phyloP scores from a whole-genome alignment of 257 asterid genomes.

The Ocimum tenuiflorum region DNA sequence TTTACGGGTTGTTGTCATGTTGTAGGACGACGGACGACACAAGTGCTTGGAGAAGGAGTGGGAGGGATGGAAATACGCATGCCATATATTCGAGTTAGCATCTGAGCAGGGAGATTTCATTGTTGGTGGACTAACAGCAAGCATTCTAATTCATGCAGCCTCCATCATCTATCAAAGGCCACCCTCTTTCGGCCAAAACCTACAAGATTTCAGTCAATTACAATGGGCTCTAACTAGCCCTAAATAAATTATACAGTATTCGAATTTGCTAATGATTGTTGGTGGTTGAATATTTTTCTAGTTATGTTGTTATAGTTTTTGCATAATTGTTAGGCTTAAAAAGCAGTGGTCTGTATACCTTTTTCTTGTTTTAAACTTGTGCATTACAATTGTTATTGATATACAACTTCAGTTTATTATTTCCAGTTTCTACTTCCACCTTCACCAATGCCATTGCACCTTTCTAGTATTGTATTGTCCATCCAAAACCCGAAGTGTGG shows the following conservation, averaged over 20 bases:
- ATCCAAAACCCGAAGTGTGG: too few relatives aligned
- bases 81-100: conserved; percentile 37
- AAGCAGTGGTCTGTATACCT: neutral
- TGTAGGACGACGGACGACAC: conserved; percentile 32
- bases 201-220: conserved; percentile 48
- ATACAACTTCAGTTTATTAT: too few relatives aligned
- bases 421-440: too few relatives aligned
- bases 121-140: conserved; percentile 46
- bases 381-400: neutral
- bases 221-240: conserved; percentile 24
- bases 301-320: neutral
- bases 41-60: conserved; percentile 41
- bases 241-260: neutral
- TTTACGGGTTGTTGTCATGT: neutral
- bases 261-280: neutral
- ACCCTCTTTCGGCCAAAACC: conserved; percentile 41
- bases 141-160: conserved; percentile 45
- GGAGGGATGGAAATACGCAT: conserved; percentile 36
- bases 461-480: too few relatives aligned
- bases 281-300: neutral
- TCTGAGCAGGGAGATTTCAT: conserved; percentile 30
- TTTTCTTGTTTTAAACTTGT: neutral
- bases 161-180: conserved; percentile 36
- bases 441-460: too few relatives aligned
- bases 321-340: neutral